Percentiles rank a stretch among this genome's conserved stretches.
Conservation (phyloP, 2,329 filamentous ascomycete species). For the Aspergillus cejpii region DNA sequence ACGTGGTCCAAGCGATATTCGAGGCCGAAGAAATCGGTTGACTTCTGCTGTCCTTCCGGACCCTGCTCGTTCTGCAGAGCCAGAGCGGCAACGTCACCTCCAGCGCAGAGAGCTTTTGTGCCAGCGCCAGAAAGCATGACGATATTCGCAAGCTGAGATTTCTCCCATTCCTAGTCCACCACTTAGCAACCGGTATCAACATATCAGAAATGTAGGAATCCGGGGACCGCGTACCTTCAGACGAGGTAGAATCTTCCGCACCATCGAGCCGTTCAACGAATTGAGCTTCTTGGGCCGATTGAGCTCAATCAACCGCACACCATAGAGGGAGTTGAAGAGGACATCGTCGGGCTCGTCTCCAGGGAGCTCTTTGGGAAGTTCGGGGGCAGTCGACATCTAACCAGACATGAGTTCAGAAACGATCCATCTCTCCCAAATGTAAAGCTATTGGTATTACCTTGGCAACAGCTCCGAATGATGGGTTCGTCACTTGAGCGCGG, state of each 20-base stretch:
- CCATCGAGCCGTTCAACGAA: conserved; percentile 90
- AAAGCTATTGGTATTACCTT: conserved; percentile 39
- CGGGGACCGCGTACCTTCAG: conserved; percentile 48
- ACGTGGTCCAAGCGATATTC: conserved; percentile 96
- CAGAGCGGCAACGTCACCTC: conserved; percentile 79
- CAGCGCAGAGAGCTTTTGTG: conserved; percentile 79
- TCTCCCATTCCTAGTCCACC: conserved; percentile 67
- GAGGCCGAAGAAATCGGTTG: conserved; percentile 78
- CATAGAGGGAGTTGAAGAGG: conserved; percentile 80
- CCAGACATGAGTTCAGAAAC: background rate
- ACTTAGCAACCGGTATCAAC: conserved; percentile 10
- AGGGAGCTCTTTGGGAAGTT: conserved; percentile 49
- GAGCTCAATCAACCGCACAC: conserved; percentile 84
- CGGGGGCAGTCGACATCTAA: conserved; percentile 40
- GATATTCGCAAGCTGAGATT: conserved; percentile 89
- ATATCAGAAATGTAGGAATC: background rate
- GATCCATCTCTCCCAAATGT: background rate
- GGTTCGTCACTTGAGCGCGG: conserved; percentile 64
- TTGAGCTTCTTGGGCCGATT: conserved; percentile 91
- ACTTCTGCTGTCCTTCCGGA: conserved; percentile 63
- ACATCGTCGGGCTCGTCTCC: conserved; percentile 83
- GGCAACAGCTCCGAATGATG: conserved; percentile 49
- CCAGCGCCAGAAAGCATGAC: conserved; percentile 88
- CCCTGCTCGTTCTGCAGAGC: conserved; percentile 65
- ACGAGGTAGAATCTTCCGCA: conserved; percentile 82